These are phyloP conservation scores for Lactarius quietus DNA, from an alignment of 768 basidiomycete species.

Conservation along the genomic window DNA sequence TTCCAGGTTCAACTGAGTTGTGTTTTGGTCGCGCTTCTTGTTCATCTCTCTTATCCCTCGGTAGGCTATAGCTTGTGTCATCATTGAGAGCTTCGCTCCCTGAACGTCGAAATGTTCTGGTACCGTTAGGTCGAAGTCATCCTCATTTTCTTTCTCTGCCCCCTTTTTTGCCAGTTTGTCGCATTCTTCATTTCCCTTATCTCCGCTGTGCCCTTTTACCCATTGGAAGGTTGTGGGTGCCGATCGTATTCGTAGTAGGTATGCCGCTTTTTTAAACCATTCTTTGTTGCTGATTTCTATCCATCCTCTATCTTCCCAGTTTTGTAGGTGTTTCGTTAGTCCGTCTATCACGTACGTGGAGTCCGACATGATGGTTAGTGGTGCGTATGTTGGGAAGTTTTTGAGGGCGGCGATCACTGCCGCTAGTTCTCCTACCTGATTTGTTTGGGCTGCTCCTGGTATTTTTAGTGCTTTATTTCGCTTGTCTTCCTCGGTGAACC, in stretches of 20 bases:
- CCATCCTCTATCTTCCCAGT: neutral
- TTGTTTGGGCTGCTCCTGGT: neutral
- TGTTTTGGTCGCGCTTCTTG: neutral
- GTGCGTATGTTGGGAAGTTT: accelerated
- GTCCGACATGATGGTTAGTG: neutral
- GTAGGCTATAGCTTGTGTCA: neutral
- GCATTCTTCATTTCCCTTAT: neutral
- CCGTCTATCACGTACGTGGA: neutral
- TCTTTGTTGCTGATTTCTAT: neutral
- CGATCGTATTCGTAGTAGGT: neutral
- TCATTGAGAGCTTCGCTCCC: neutral
- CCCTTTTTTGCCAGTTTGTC: neutral
- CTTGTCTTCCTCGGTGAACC: neutral
- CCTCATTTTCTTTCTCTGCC: neutral
- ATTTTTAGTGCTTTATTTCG: neutral
- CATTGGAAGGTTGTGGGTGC: neutral
- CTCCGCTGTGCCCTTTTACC: neutral
- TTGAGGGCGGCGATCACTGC: neutral
- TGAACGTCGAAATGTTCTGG: neutral
- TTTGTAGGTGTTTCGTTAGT: neutral
- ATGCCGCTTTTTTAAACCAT: neutral
- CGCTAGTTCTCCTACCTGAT: neutral
- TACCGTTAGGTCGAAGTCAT: neutral
- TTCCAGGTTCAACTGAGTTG: neutral
- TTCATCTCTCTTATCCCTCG: neutral